These are phyloP conservation scores for Coleophoma cylindrospora DNA, from an alignment of 2,329 filamentous ascomycete species.

Conservation along the genomic window DNA sequence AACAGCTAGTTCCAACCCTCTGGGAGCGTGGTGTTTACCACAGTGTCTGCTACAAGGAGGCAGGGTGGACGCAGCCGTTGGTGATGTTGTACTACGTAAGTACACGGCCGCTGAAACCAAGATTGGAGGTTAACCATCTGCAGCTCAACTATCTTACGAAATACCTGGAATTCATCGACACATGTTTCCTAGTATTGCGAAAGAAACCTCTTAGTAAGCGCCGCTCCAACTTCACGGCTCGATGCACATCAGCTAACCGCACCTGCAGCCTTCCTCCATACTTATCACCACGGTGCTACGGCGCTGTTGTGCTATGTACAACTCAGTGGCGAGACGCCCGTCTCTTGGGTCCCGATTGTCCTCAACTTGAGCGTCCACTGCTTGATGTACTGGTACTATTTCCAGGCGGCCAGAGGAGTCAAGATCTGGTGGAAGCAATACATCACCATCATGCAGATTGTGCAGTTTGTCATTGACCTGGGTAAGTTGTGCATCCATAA, in stretches of 20 bases:
- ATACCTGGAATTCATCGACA: conserved; percentile 12
- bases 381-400: conserved; percentile 16
- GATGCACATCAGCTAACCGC: neutral
- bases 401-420: conserved; percentile 11
- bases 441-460: conserved; percentile 11
- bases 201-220: conserved; percentile 12
- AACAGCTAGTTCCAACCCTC: conserved; percentile 10
- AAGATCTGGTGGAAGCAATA: conserved; percentile 11
- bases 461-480: conserved; percentile 11
- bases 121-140: neutral
- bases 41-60: conserved; percentile 70
- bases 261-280: conserved; percentile 8
- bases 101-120: conserved; percentile 12
- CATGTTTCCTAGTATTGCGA: conserved; percentile 9
- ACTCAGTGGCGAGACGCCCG: conserved; percentile 8
- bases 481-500: neutral
- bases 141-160: conserved; percentile 13
- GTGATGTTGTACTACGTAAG: conserved; percentile 91
- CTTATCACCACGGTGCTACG: conserved; percentile 13
- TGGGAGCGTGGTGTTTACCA: conserved; percentile 70
- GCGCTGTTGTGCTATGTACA: conserved; percentile 11
- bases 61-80: conserved; percentile 86
- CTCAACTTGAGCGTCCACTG: conserved; percentile 10
- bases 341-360: conserved; percentile 13
- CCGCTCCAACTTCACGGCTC: neutral